Evolutionary conservation across 2,329 filamentous ascomycete species (phyloP).

Genomic region (Colletotrichum siamense): DNA sequence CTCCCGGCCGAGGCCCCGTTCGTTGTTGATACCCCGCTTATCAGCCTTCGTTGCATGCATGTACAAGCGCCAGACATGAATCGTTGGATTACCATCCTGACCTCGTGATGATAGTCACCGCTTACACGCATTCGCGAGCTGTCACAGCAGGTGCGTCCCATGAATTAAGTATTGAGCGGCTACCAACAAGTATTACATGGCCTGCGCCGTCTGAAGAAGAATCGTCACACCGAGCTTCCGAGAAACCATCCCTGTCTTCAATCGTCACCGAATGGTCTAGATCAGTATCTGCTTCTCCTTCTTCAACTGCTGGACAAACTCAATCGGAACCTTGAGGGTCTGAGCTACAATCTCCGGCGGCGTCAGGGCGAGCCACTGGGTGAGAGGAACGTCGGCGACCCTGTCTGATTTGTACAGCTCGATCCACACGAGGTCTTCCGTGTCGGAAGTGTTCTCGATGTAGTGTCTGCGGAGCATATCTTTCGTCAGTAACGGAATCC

Average conservation of each 20-base stretch:
- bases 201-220: background rate
- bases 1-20: background rate
- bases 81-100: slow-evolving; percentile 2
- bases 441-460: slow-evolving; percentile 70
- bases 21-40: slow-evolving; percentile 8
- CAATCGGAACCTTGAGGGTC: slow-evolving; percentile 61
- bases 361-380: slow-evolving; percentile 73
- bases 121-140: background rate
- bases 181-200: background rate
- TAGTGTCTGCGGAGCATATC: slow-evolving; percentile 56
- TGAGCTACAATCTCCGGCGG: slow-evolving; percentile 67
- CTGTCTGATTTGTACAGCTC: slow-evolving; percentile 74
- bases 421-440: slow-evolving; percentile 69
- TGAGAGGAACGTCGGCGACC: slow-evolving; percentile 69
- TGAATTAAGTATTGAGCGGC: background rate
- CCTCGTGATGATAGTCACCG: background rate
- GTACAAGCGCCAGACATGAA: background rate
- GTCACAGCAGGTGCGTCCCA: background rate
- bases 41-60: slow-evolving; percentile 4
- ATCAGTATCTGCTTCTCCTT: slow-evolving; percentile 68
- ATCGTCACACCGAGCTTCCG: background rate
- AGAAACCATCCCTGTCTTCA: background rate
- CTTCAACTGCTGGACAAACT: slow-evolving; percentile 62
- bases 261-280: background rate
- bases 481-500: background rate